phyloP scores from a whole-genome alignment of 805 yeast genomes.

The Schwanniomyces vanrijiae region DNA sequence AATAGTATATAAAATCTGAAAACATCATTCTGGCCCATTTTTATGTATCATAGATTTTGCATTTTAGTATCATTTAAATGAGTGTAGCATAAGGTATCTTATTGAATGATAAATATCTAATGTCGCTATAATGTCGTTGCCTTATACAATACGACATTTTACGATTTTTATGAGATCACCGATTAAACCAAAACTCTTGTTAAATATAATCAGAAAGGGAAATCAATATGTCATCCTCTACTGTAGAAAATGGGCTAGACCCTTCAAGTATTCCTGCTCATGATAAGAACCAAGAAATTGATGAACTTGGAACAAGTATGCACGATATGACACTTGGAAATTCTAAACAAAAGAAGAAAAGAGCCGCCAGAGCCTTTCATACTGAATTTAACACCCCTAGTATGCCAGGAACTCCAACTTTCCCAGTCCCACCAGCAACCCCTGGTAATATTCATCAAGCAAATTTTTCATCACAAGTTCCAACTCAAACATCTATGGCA shows the following conservation, averaged over 20 bases:
- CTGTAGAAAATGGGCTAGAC: background rate
- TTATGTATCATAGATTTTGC: background rate
- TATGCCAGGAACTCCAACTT: conserved; percentile 1
- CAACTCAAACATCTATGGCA: background rate
- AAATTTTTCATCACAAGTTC: background rate
- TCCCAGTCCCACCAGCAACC: conserved; percentile 2
- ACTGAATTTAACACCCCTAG: conserved; percentile 16
- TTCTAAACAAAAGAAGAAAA: conserved; percentile 20
- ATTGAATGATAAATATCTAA: too few relatives aligned
- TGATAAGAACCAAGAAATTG: background rate
- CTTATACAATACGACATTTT: background rate
- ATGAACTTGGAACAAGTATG: conserved; percentile 4
- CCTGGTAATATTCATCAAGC: background rate
- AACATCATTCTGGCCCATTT: background rate
- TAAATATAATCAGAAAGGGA: background rate
- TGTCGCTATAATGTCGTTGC: background rate
- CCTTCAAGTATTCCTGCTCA: background rate
- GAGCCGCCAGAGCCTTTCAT: conserved; percentile 32
- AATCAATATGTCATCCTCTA: background rate
- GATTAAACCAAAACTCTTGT: background rate
- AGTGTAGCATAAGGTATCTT: too few relatives aligned
- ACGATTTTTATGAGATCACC: background rate
- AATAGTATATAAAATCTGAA: background rate
- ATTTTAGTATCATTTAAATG: too few relatives aligned
- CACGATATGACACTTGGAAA: conserved; percentile 8